These are phyloP conservation scores for Zizania palustris DNA, from an alignment of 202 grass and related monocot species.

Conservation along the genomic window DNA sequence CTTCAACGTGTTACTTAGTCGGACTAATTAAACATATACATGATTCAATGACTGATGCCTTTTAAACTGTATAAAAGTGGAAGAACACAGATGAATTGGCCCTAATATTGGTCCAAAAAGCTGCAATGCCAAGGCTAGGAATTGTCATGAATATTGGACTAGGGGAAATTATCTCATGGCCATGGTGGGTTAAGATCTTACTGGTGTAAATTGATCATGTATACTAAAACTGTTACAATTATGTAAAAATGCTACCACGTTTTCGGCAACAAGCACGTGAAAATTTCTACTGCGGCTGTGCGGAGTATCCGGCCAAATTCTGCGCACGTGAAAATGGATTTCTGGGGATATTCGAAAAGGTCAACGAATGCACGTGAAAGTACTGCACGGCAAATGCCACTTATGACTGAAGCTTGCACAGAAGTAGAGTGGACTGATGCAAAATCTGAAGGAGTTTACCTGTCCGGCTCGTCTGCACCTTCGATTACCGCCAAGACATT, in stretches of 20 bases:
- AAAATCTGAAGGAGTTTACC: slow-evolving; percentile 47
- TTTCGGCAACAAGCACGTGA: neutral
- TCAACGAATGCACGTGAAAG: slow-evolving; percentile 12
- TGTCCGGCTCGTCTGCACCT: slow-evolving; percentile 75
- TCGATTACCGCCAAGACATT: slow-evolving; percentile 80
- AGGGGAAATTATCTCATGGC: neutral
- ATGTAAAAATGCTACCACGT: neutral
- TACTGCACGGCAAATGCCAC: neutral
- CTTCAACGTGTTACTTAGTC: neutral
- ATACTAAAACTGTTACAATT: neutral
- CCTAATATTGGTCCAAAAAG: neutral
- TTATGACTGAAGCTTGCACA: slow-evolving; percentile 3
- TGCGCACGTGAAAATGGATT: too few relatives aligned
- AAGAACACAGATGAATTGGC: too few relatives aligned
- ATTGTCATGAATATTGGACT: neutral
- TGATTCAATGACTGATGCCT: too few relatives aligned
- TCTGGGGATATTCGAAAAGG: neutral
- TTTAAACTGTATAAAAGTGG: neutral
- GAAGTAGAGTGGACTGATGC: too few relatives aligned
- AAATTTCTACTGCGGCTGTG: too few relatives aligned
- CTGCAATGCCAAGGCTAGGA: neutral
- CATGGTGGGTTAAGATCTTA: neutral
- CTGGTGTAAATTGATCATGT: neutral
- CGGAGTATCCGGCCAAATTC: neutral
- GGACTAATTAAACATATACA: neutral